phyloP scores from a whole-genome alignment of 2,329 filamentous ascomycete species.

The Curvularia hawaiiensis region DNA sequence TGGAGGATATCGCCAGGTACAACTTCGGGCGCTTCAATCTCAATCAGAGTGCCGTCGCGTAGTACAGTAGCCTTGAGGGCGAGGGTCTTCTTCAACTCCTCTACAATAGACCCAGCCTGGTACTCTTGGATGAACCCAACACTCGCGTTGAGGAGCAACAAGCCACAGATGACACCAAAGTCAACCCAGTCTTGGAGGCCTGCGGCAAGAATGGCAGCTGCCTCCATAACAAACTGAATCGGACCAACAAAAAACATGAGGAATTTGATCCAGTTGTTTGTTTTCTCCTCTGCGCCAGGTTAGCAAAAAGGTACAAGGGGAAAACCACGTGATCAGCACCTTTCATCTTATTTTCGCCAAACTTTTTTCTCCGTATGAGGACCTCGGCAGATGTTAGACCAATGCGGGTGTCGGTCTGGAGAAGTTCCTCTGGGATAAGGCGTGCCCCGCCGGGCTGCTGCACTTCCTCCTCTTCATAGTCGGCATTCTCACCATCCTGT shows the following conservation, averaged over 20 bases:
- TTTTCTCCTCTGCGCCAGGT: conserved; percentile 70
- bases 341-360: conserved; percentile 87
- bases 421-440: conserved; percentile 72
- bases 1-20: conserved; percentile 90
- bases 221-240: conserved; percentile 93
- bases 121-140: conserved; percentile 91
- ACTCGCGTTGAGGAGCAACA: conserved; percentile 80
- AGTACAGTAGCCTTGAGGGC: conserved; percentile 87
- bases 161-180: conserved; percentile 86
- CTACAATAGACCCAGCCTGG: conserved; percentile 88
- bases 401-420: conserved; percentile 74
- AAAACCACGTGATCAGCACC: conserved; percentile 19
- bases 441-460: conserved; percentile 60
- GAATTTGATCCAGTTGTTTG: conserved; percentile 85
- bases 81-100: conserved; percentile 88
- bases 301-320: conserved; percentile 9
- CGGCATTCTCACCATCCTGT: conserved; percentile 70
- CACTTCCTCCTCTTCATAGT: conserved; percentile 67
- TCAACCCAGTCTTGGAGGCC: conserved; percentile 90
- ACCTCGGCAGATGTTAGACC: conserved; percentile 79
- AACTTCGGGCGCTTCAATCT: conserved; percentile 81
- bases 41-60: conserved; percentile 76
- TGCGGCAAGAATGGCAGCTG: conserved; percentile 78
- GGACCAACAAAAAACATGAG: conserved; percentile 82
- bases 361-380: conserved; percentile 66